Conservation (phyloP, 1,139 yeast species). For the Ogataea hybrid region DNA sequence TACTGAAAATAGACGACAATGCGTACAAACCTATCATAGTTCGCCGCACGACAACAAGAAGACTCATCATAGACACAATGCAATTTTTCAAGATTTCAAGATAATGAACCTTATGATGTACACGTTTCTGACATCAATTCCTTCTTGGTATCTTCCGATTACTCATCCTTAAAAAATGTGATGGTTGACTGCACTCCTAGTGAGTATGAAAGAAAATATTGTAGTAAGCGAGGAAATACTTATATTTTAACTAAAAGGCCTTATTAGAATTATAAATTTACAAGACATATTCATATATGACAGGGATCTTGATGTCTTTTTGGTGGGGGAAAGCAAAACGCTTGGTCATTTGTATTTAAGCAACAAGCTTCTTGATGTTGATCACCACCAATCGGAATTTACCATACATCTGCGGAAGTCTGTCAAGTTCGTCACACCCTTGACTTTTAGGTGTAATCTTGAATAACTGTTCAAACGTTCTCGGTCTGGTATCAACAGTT, state of each 20-base stretch:
- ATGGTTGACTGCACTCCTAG: constrained; percentile 54
- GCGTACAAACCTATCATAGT: too few relatives aligned
- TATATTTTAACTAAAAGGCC: constrained; percentile 70
- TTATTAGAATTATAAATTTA: constrained; percentile 79
- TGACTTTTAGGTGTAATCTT: constrained; percentile 59
- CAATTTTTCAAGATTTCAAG: constrained; percentile 14
- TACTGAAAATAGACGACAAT: too few relatives aligned
- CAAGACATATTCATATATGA: constrained; percentile 63
- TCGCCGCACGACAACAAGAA: constrained; percentile 12
- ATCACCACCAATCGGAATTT: constrained; percentile 19
- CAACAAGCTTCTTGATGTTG: background rate
- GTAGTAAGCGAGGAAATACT: constrained; percentile 81
- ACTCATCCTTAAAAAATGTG: constrained; percentile 26
- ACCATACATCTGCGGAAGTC: constrained; percentile 80
- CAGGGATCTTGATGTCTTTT: constrained; percentile 78
- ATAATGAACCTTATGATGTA: constrained; percentile 19
- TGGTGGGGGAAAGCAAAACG: constrained; percentile 34
- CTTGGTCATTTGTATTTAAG: constrained; percentile 6
- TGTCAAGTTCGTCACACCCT: constrained; percentile 62
- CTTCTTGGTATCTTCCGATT: constrained; percentile 20
- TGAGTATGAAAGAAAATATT: constrained; percentile 63
- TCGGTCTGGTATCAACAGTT: constrained; percentile 11
- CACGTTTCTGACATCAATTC: constrained; percentile 15
- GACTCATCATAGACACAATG: constrained; percentile 26
- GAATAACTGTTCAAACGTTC: constrained; percentile 16